These are phyloP conservation scores for Stromatinia cepivora DNA, from an alignment of 2,329 filamentous ascomycete species.

Conservation along the genomic window DNA sequence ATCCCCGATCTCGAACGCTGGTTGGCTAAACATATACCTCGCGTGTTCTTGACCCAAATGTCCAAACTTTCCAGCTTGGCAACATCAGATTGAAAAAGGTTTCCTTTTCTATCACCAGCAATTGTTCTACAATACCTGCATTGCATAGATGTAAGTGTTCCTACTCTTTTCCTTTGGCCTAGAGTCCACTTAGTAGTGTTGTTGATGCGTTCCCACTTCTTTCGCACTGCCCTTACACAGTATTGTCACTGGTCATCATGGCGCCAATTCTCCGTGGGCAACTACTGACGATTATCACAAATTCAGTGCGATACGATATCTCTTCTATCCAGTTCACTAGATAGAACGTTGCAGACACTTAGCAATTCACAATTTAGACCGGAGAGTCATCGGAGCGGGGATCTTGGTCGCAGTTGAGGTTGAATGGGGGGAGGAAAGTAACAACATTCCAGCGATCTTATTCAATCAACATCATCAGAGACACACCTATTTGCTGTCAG, in stretches of 20 bases:
- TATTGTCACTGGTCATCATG: slow-evolving; percentile 23
- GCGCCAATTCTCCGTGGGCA: slow-evolving; percentile 28
- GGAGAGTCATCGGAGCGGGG: slow-evolving; percentile 26
- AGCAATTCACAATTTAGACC: slow-evolving; percentile 1
- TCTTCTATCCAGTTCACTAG: background rate
- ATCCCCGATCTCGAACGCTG: slow-evolving; percentile 15
- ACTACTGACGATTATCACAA: slow-evolving; percentile 32
- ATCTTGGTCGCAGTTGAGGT: slow-evolving; percentile 28
- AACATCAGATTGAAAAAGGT: slow-evolving; percentile 30
- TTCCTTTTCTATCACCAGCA: slow-evolving; percentile 23
- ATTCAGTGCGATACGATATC: slow-evolving; percentile 25
- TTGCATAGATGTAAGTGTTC: slow-evolving; percentile 31
- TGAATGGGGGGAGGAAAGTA: slow-evolving; percentile 26
- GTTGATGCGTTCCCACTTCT: slow-evolving; percentile 17
- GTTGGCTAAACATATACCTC: slow-evolving; percentile 15
- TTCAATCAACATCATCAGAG: slow-evolving; percentile 23
- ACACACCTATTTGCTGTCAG: slow-evolving; percentile 20
- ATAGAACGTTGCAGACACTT: slow-evolving; percentile 6
- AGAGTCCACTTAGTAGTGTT: background rate
- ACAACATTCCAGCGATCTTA: slow-evolving; percentile 25
- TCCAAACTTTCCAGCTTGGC: slow-evolving; percentile 38
- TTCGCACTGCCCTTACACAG: slow-evolving; percentile 12
- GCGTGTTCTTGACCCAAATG: slow-evolving; percentile 21
- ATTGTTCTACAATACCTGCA: slow-evolving; percentile 29
- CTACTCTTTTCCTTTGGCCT: slow-evolving; percentile 13